A percentile compares a stretch with the other conserved stretches of the same genome.
These are phyloP conservation scores for Cokeromyces recurvatus DNA, from an alignment of 371 early-diverging fungal genomes.

Conservation along the genomic window DNA sequence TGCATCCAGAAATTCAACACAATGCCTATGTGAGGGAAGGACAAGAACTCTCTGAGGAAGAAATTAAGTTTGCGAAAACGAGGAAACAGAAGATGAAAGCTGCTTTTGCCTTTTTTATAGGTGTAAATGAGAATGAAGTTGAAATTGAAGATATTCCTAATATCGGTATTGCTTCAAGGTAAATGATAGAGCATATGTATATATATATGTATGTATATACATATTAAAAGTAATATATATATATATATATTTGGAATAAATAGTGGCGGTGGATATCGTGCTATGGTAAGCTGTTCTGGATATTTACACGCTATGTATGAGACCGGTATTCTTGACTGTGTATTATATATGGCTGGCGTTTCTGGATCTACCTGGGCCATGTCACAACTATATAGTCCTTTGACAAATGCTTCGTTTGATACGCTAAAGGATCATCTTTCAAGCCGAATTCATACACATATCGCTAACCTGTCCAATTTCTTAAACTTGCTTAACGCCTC, in stretches of 20 bases:
- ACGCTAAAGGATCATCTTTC: conserved; percentile 28
- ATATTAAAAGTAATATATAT: too few relatives aligned
- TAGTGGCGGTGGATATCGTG: conserved; percentile 74
- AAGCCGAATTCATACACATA: conserved; percentile 34
- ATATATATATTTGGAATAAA: too few relatives aligned
- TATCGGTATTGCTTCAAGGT: conserved; percentile 63
- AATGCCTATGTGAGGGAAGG: conserved; percentile 38
- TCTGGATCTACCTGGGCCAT: conserved; percentile 58
- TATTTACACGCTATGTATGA: conserved; percentile 54
- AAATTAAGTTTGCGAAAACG: conserved; percentile 37
- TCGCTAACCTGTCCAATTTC: conserved; percentile 41
- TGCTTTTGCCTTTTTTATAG: conserved; percentile 67
- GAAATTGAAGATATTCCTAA: conserved; percentile 63
- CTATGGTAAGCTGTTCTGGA: conserved; percentile 63
- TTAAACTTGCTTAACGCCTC: conserved; percentile 29
- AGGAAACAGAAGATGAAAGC: conserved; percentile 47
- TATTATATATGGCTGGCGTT: conserved; percentile 57
- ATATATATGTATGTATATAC: too few relatives aligned
- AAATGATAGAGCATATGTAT: conserved; percentile 3
- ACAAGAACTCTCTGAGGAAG: conserved; percentile 41
- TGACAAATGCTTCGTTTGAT: too few relatives aligned
- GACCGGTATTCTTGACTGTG: conserved; percentile 54
- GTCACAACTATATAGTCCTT: conserved; percentile 30
- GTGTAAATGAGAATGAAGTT: conserved; percentile 51
- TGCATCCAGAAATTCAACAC: conserved; percentile 27